Conservation (phyloP, 2,329 filamentous ascomycete genomes). For the Colletotrichum theobromicola region DNA sequence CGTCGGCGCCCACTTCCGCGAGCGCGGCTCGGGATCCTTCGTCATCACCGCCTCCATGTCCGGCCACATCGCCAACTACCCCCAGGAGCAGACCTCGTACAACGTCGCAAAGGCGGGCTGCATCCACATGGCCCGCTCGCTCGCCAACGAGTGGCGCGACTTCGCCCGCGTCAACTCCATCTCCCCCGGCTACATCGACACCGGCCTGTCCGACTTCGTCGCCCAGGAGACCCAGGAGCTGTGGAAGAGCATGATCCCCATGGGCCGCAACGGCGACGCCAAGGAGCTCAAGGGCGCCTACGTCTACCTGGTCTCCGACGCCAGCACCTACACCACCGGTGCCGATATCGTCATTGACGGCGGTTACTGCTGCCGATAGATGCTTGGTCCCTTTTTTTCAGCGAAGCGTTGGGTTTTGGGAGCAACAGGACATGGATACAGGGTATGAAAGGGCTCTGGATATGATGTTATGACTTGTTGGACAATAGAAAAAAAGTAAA, state of each 20-base stretch:
- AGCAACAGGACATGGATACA: background rate
- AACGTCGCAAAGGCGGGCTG: conserved; percentile 68
- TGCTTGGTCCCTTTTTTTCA: background rate
- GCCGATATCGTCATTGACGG: conserved; percentile 75
- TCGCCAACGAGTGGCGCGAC: conserved; percentile 71
- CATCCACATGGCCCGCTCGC: conserved; percentile 49
- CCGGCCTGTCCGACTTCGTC: conserved; percentile 71
- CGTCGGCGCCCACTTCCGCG: conserved; percentile 68
- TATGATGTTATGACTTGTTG: conserved; percentile 12
- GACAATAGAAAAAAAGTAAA: background rate
- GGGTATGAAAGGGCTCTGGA: background rate
- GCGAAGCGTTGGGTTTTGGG: background rate
- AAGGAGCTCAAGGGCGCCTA: conserved; percentile 81
- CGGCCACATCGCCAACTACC: conserved; percentile 73
- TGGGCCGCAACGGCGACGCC: conserved; percentile 70
- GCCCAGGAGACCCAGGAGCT: conserved; percentile 70
- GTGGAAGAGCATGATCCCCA: conserved; percentile 77
- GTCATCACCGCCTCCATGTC: conserved; percentile 75
- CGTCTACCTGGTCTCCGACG: conserved; percentile 77
- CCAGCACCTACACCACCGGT: conserved; percentile 76
- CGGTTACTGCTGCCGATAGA: conserved; percentile 61
- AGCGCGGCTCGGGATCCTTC: conserved; percentile 67
- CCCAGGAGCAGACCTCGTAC: conserved; percentile 71
- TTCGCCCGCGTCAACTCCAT: conserved; percentile 71
- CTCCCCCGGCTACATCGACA: conserved; percentile 72